Percentiles rank a stretch among this genome's conserved stretches.
phyloP scores from a whole-genome alignment of 2,329 filamentous ascomycete genomes.

The Penicillium sp. region DNA sequence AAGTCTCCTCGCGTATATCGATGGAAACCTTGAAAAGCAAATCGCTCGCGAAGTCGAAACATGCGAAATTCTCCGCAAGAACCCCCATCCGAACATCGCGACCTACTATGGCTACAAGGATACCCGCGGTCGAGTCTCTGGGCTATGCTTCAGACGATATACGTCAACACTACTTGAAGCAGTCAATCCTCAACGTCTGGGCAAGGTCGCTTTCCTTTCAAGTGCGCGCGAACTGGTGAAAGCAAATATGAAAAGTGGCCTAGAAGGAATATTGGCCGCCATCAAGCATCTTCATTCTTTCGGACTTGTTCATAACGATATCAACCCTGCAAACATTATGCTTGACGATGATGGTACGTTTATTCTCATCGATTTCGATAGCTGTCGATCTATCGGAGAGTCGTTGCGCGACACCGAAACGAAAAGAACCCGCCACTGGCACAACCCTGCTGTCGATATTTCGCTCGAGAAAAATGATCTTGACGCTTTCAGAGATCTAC shows the following conservation, averaged over 20 bases:
- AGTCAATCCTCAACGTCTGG: constrained; percentile 19
- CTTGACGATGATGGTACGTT: constrained; percentile 23
- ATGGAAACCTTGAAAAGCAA: constrained; percentile 18
- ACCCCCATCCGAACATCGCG: constrained; percentile 30
- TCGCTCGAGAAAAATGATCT: constrained; percentile 20
- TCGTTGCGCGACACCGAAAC: constrained; percentile 13
- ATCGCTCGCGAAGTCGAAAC: constrained; percentile 22
- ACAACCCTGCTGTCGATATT: constrained; percentile 14
- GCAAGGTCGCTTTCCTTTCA: constrained; percentile 21
- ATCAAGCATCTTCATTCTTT: constrained; percentile 32
- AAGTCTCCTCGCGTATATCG: constrained; percentile 19
- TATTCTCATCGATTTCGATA: constrained; percentile 33
- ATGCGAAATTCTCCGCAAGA: constrained; percentile 24
- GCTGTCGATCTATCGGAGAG: constrained; percentile 25
- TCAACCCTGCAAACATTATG: constrained; percentile 34
- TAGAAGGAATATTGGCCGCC: constrained; percentile 23
- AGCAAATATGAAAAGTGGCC: constrained; percentile 12
- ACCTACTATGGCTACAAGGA: constrained; percentile 22
- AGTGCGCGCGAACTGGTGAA: constrained; percentile 17
- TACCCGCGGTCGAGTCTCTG: constrained; percentile 20
- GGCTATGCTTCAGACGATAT: constrained; percentile 29
- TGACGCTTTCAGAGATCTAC: constrained; percentile 19
- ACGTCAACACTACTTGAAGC: constrained; percentile 20
- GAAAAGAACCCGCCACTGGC: constrained; percentile 23
- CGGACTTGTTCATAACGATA: constrained; percentile 30